phyloP scores from a whole-genome alignment of 2,329 filamentous ascomycete species.

The Penicillium aurantiogriseum region DNA sequence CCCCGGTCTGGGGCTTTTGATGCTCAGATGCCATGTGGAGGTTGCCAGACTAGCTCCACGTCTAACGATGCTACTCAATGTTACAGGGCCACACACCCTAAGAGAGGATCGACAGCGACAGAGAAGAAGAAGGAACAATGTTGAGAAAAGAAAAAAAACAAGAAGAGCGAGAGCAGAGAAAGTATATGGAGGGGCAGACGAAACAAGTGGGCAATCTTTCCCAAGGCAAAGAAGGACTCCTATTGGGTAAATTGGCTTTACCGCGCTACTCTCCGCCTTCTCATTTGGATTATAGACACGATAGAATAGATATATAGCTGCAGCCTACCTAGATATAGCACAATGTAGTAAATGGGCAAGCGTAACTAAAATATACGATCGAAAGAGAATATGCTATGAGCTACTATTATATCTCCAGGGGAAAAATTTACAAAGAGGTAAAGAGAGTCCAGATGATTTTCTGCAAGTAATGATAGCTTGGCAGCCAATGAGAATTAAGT shows the following conservation, averaged over 20 bases:
- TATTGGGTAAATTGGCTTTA: background rate
- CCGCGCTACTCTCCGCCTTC: background rate
- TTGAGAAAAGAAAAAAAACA: background rate
- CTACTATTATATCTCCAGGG: background rate
- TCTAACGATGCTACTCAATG: background rate
- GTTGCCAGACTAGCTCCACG: background rate
- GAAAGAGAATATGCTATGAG: background rate
- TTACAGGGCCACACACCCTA: background rate
- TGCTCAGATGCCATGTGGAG: slow-evolving; percentile 11
- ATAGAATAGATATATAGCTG: background rate
- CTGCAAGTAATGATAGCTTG: background rate
- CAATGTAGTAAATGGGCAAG: background rate
- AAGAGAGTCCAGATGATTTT: background rate
- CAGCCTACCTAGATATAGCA: background rate
- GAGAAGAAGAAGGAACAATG: background rate
- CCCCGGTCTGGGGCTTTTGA: slow-evolving; percentile 5
- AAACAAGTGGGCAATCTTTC: slow-evolving; percentile 4
- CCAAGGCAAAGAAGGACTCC: background rate
- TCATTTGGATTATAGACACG: background rate
- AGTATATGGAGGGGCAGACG: slow-evolving; percentile 10
- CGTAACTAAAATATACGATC: background rate
- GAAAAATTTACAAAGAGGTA: background rate
- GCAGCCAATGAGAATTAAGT: background rate
- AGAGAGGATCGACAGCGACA: background rate
- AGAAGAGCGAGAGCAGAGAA: background rate